These are phyloP conservation scores for Mycena chlorophos DNA, from an alignment of 768 basidiomycete genomes.

Conservation along the genomic window DNA sequence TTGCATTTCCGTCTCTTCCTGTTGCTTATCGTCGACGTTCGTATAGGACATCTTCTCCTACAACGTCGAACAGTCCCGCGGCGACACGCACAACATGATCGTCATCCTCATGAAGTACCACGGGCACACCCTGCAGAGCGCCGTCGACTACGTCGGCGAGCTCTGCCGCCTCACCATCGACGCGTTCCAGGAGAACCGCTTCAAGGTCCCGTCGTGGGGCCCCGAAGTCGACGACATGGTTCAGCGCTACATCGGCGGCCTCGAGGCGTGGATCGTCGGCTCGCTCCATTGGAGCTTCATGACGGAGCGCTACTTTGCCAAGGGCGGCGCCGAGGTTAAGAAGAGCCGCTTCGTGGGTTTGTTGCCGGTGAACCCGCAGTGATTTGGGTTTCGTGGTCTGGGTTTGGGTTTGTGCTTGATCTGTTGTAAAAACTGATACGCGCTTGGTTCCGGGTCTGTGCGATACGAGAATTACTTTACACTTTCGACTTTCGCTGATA, in stretches of 20 bases:
- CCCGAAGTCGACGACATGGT: conserved; percentile 60
- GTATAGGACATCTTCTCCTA: conserved; percentile 72
- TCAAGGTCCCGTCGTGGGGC: conserved; percentile 61
- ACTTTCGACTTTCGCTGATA: no score
- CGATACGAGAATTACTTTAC: no score
- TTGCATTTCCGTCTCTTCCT: no score
- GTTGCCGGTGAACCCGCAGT: conserved; percentile 33
- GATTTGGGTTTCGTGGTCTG: neutral
- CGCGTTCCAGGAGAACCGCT: conserved; percentile 48
- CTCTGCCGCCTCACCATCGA: conserved; percentile 58
- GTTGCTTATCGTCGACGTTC: conserved; percentile 13
- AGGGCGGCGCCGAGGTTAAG: conserved; percentile 55
- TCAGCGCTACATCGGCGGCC: conserved; percentile 54
- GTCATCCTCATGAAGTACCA: conserved; percentile 66
- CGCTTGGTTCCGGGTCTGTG: no score
- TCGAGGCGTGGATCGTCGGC: conserved; percentile 74
- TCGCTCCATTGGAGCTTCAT: conserved; percentile 74
- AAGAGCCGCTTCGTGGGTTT: conserved; percentile 52
- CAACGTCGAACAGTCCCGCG: conserved; percentile 70
- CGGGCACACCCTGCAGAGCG: conserved; percentile 56
- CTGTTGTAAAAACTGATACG: no score
- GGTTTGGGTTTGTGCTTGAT: no score
- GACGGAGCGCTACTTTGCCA: conserved; percentile 68
- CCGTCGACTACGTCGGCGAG: conserved; percentile 64
- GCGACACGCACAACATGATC: conserved; percentile 73